Base-by-base conservation (phyloP, 495 filamentous ascomycete species). In the Ascobolus immersus region DNA sequence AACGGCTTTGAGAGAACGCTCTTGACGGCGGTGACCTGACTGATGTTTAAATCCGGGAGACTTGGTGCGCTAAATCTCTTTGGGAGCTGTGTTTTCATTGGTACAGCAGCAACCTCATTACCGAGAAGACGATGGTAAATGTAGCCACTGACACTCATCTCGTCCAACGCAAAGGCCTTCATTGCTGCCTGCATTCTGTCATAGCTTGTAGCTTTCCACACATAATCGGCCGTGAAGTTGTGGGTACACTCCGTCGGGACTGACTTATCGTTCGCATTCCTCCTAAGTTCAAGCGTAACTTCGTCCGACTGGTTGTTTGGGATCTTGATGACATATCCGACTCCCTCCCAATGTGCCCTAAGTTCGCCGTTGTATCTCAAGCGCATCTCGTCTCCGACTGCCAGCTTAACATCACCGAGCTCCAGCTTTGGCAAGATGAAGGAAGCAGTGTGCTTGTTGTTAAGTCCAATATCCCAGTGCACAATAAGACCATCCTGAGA, bases 241-340 rank as follows among this genome's bases (percentile, higher is more conserved):
- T 91, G 81, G 1, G 89, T 93, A 57, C 89, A 93, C 45, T 99
- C 86, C 0, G 80, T 93, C 2, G 86, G 84, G 5, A 94, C 80
- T 18, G 76, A 78, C 50, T 94, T 94, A 53, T 93, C 80, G 38
- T 76, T 73, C 23, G 75, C 77, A 44, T 79, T 79, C 40, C 79
- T 73, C 20, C 86, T 75, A 43, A 99, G 58, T 49, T 99, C 86
- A 33, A 99, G 74, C 10, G 79, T 86, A 32, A 99, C 86, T 49
- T 99, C 89, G 44, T 99, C 89, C 11, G 81, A 92, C 57, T 92
- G 80, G 52, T 94, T 94, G 61, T 99, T 94, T 5, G 86, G 86
- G 39, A 99, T 94, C 56, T 99, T 99, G 55, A 94, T 81, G 33
- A 99, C 86, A 53, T 99, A 99, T 34, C 86, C 86, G 17, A 99